These are phyloP conservation scores for Gynandropsis gynandra DNA, from an alignment of 345 rosid species.

Conservation along the genomic window DNA sequence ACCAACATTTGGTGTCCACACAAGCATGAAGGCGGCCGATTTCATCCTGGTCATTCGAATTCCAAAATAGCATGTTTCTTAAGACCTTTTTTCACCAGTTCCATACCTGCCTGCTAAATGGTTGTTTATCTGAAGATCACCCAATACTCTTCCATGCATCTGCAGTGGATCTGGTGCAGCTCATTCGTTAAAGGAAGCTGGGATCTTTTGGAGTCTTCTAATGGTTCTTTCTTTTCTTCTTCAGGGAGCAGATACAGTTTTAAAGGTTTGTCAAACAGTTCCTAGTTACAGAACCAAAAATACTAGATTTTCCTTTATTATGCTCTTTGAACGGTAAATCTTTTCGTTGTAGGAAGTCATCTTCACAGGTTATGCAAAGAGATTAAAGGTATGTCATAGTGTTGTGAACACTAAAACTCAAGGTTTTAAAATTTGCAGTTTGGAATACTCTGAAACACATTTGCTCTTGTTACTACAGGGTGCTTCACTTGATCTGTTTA, in stretches of 20 bases:
- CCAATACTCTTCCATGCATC: constrained; percentile 20
- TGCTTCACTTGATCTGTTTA: constrained; percentile 79
- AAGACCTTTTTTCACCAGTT: too few relatives aligned
- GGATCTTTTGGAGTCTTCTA: constrained; percentile 85
- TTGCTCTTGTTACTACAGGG: constrained; percentile 42
- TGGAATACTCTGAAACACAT: constrained; percentile 13
- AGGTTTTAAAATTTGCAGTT: constrained; percentile 2
- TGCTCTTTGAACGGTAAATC: constrained; percentile 17
- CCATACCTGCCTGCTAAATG: too few relatives aligned
- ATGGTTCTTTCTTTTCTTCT: constrained; percentile 80
- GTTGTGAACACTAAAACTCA: not conserved
- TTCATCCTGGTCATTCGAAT: constrained; percentile 1
- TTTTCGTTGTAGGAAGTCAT: constrained; percentile 63
- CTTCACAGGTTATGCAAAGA: constrained; percentile 48
- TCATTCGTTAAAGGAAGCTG: constrained; percentile 62
- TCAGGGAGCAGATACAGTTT: constrained; percentile 86
- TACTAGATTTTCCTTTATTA: constrained; percentile 15
- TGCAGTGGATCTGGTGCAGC: constrained; percentile 75
- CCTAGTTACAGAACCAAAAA: not conserved
- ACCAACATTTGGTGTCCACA: too few relatives aligned
- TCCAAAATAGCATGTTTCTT: constrained; percentile 16
- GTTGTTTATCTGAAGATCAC: too few relatives aligned
- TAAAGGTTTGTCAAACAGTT: constrained; percentile 55
- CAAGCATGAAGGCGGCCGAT: too few relatives aligned
- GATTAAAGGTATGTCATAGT: constrained; percentile 46